Base-by-base conservation (phyloP, 208 protist species). In the Lotmaria passim region DNA sequence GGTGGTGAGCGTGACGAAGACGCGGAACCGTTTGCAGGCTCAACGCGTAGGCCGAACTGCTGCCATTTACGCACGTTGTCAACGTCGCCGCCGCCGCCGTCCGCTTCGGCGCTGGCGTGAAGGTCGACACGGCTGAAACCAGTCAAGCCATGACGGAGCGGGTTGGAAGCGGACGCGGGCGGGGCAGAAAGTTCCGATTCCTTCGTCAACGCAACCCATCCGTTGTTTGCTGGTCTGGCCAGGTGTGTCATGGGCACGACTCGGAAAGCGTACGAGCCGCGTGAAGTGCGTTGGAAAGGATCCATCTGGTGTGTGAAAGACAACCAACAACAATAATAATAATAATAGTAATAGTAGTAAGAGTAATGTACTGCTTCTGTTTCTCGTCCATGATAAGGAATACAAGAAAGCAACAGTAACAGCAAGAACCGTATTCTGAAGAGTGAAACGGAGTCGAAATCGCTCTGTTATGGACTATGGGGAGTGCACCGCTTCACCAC, bases 211-310 rank as follows among this genome's bases (percentile, higher is more conserved):
- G 28, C 30, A 7, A 17, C 3, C 41, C 41, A 53, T 17, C 31
- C 43, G 8, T 50, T 51, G 38, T 64, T 31, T 30, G 43, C 3
- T 1, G 26, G 2, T 38, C 19, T 41, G 39, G 56, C 33, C 38
- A 66, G 63, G 43, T 77, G 71, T 23, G 71, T 77, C 71, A 77
- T 77, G 3, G 71, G 71, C 57, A 77, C 71, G 0, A 31, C 23
- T 11, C 71, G 71, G 30, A 77, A 77, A 19, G 39, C 38, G 23
- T 50, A 58, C n/a, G 14, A 1, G 59, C 36, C 52, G 21, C 53
- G 39, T 26, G 43, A 56, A 17, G 31, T 11, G 15, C 11, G 10
- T 24, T 52, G 69, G 34, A 75, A 75, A 41, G 69, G 69, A 31
- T 75, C 69, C 69, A 78, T 74, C 12, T 41, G 19, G 51, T 14